phyloP scores from a whole-genome alignment of 768 basidiomycete genomes.

The Russula lepida region DNA sequence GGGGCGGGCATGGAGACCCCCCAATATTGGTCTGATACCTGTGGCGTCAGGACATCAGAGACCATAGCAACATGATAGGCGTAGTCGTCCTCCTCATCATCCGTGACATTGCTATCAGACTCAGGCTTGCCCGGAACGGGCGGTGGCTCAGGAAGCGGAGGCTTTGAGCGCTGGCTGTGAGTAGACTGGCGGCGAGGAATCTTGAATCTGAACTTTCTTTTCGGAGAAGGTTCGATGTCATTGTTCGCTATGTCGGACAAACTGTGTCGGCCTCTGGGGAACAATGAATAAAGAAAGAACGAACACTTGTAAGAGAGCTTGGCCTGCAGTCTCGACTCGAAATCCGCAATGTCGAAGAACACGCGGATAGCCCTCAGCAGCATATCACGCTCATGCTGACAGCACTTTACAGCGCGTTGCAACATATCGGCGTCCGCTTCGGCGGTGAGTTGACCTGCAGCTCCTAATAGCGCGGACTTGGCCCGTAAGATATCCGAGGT shows the following conservation, averaged over 20 bases:
- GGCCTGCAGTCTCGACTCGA: constrained; percentile 5
- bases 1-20: constrained; percentile 10
- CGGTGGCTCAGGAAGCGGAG: neutral
- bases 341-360: constrained; percentile 6
- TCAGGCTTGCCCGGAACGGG: neutral
- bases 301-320: constrained; percentile 4
- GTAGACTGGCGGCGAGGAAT: constrained; percentile 7
- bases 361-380: constrained; percentile 11
- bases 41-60: constrained; percentile 1
- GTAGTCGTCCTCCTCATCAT: constrained; percentile 9
- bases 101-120: neutral
- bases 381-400: constrained; percentile 4
- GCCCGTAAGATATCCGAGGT: constrained; percentile 5
- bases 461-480: neutral
- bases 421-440: neutral
- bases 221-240: neutral
- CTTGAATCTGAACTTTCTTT: constrained; percentile 4
- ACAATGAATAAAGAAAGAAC: neutral
- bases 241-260: neutral
- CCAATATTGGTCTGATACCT: neutral
- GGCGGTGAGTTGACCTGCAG: neutral
- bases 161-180: neutral
- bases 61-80: constrained; percentile 1
- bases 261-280: neutral
- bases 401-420: neutral